Conservation (phyloP, 306 rosid genomes). For the Vigna angularis region DNA sequence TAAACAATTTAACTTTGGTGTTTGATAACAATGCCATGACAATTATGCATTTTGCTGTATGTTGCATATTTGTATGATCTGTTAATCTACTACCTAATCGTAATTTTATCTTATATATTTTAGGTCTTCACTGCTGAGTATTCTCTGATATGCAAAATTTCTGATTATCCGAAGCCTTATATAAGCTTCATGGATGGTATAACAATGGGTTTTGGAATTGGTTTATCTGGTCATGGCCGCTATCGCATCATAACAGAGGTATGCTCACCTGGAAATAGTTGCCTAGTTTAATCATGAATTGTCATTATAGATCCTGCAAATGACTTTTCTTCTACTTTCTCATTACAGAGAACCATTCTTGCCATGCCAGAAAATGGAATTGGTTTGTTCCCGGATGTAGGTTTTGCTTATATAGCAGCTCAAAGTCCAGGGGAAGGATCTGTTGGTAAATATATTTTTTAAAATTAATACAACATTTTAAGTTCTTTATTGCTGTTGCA, state of each 20-base stretch:
- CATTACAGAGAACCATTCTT: slow-evolving; percentile 81
- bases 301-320: slow-evolving; percentile 34
- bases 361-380: slow-evolving; percentile 99
- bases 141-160: slow-evolving; percentile 89
- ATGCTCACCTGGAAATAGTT: slow-evolving; percentile 36
- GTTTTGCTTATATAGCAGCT: slow-evolving; percentile 92
- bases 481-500: slow-evolving; percentile 30
- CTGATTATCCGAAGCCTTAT: slow-evolving; percentile 91
- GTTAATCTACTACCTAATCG: slow-evolving; percentile 24
- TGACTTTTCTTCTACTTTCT: slow-evolving; percentile 27
- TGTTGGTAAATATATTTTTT: slow-evolving; percentile 69
- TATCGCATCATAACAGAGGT: slow-evolving; percentile 96
- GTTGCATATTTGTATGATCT: slow-evolving; percentile 39
- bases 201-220: slow-evolving; percentile 98
- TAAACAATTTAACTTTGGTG: not conserved
- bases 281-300: slow-evolving; percentile 23
- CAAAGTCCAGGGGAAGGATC: slow-evolving; percentile 97
- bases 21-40: slow-evolving; percentile 14
- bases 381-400: slow-evolving; percentile 97
- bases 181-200: slow-evolving; percentile 95
- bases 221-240: slow-evolving; percentile 94
- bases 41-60: slow-evolving; percentile 18
- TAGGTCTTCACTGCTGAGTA: slow-evolving; percentile 97
- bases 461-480: slow-evolving; percentile 11
- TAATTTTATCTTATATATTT: slow-evolving; percentile 40